Evolutionary conservation across 164 flowering plant species (phyloP).

Genomic region (Nymphaea colorata): DNA sequence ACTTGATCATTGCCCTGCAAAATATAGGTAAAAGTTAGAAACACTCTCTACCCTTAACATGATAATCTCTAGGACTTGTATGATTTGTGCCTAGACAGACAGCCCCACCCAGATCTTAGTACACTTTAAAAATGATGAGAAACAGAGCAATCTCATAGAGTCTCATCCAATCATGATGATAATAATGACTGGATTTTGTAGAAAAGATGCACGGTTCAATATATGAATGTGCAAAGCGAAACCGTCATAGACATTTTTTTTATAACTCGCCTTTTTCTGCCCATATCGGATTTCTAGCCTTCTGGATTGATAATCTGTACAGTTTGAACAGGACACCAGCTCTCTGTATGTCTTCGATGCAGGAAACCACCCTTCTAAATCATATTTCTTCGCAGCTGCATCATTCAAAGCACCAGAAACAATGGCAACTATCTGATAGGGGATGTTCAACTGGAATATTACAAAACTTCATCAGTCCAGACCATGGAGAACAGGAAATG

Average conservation of each 20-base stretch:
- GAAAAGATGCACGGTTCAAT: too few species aligned
- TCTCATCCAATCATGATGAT: too few species aligned
- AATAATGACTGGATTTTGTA: too few species aligned
- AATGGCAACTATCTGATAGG: conserved; percentile 73
- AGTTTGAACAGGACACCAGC: conserved; percentile 90
- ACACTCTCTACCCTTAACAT: background rate
- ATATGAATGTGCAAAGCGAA: too few species aligned
- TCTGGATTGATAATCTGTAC: conserved; percentile 89
- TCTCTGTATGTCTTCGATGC: conserved; percentile 87
- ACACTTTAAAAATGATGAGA: too few species aligned
- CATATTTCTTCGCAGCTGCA: conserved; percentile 95
- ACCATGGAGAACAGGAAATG: background rate
- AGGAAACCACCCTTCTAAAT: conserved; percentile 94
- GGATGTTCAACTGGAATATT: conserved; percentile 55
- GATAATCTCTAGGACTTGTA: background rate
- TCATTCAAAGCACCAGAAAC: conserved; percentile 97
- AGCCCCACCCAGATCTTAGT: too few species aligned
- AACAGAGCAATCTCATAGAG: too few species aligned
- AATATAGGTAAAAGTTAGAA: background rate
- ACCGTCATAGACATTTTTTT: too few species aligned
- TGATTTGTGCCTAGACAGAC: too few species aligned
- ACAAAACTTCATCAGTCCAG: background rate
- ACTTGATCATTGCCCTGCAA: conserved; percentile 68
- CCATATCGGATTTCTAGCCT: conserved; percentile 78
- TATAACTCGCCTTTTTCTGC: conserved; percentile 64